Conservation (phyloP, 2,329 filamentous ascomycete species). For the Sporothrix pallida region DNA sequence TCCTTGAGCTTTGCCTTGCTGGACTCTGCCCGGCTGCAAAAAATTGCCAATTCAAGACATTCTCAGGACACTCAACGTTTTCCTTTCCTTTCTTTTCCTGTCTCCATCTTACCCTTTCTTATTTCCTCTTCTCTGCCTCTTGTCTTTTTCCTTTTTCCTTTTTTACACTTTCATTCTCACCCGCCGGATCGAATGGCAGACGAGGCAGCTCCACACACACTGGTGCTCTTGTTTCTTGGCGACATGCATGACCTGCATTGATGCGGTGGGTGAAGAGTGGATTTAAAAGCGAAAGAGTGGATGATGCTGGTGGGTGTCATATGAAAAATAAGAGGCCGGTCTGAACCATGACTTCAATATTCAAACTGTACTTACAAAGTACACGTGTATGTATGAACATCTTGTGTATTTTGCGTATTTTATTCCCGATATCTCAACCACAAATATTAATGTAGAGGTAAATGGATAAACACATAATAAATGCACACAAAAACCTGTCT, state of each 20-base stretch:
- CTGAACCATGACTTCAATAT: background rate
- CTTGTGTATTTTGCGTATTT: background rate
- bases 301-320: background rate
- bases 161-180: background rate
- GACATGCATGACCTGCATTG: slow-evolving; percentile 27
- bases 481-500: background rate
- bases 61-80: background rate
- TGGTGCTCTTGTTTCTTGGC: background rate
- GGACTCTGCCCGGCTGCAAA: background rate
- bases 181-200: slow-evolving; percentile 26
- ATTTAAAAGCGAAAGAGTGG: too few species aligned
- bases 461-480: background rate
- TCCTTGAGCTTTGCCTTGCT: background rate
- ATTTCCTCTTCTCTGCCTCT: background rate
- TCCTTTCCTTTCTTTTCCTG: background rate
- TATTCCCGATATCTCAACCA: background rate
- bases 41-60: background rate
- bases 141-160: background rate
- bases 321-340: background rate
- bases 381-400: too few species aligned
- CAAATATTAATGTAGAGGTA: background rate
- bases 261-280: background rate
- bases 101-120: background rate
- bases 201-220: slow-evolving; percentile 29
- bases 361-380: background rate